Evolutionary conservation across 192 early-diverging fungal species (phyloP).

Genomic region (Umbelopsis sp.): DNA sequence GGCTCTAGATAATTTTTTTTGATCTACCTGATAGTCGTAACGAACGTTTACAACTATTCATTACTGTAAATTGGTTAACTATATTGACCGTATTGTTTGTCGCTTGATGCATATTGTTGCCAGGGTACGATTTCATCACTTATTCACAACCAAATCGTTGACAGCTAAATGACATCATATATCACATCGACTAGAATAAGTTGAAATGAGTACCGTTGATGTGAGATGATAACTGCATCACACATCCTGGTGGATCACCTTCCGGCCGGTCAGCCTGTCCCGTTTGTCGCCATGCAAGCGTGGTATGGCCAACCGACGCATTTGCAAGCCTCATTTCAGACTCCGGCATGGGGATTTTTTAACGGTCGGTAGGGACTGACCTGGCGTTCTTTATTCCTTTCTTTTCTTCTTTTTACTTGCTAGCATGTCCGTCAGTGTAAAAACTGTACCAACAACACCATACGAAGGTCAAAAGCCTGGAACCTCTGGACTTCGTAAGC

Average conservation of each 20-base stretch:
- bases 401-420: constrained; percentile 16
- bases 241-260: too few relatives aligned
- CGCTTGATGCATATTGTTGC: too few relatives aligned
- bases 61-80: too few relatives aligned
- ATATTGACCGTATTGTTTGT: too few relatives aligned
- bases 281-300: background rate
- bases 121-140: too few relatives aligned
- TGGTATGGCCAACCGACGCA: background rate
- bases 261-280: background rate
- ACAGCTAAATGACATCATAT: too few relatives aligned
- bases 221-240: background rate
- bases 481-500: constrained; percentile 94
- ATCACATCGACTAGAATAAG: too few relatives aligned
- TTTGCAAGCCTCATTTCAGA: background rate
- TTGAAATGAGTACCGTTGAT: too few relatives aligned
- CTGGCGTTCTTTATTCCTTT: constrained; percentile 19
- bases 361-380: too few relatives aligned
- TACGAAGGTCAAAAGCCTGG: constrained; percentile 97
- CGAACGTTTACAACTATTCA: too few relatives aligned
- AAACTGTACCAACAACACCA: constrained; percentile 65
- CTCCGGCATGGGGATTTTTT: background rate
- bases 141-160: too few relatives aligned
- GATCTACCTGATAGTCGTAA: too few relatives aligned
- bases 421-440: constrained; percentile 30
- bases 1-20: background rate